Evolutionary conservation across 495 filamentous ascomycete genomes (phyloP).

Genomic region (Cairneyella variabilis): DNA sequence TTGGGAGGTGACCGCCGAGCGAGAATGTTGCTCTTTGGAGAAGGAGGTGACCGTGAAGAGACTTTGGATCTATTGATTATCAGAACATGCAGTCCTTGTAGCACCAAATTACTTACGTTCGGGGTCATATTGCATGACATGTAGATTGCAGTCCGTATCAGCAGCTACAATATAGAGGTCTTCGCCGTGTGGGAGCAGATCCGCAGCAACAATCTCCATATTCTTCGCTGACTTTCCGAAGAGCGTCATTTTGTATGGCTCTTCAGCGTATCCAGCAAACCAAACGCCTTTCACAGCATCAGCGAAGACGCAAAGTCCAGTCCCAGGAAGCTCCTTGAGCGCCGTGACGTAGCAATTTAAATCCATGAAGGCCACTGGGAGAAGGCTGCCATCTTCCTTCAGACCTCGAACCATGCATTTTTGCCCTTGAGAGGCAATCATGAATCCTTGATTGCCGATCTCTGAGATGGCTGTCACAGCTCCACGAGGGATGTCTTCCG

Average conservation of each 20-base stretch:
- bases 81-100: not conserved
- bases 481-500: constrained; percentile 82
- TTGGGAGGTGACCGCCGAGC: constrained; percentile 73
- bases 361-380: constrained; percentile 97
- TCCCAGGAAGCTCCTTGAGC: constrained; percentile 74
- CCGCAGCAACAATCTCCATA: constrained; percentile 75
- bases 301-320: constrained; percentile 77
- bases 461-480: constrained; percentile 86
- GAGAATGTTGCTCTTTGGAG: constrained; percentile 80
- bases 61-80: constrained; percentile 72
- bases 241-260: constrained; percentile 92
- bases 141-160: constrained; percentile 81
- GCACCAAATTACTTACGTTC: constrained; percentile 52
- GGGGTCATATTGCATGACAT: constrained; percentile 90
- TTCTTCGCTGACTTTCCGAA: constrained; percentile 78
- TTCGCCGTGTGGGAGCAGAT: constrained; percentile 84
- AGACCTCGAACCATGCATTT: constrained; percentile 95
- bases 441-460: constrained; percentile 87
- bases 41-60: constrained; percentile 80
- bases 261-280: constrained; percentile 92
- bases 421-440: constrained; percentile 90
- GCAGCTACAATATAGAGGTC: constrained; percentile 78
- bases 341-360: constrained; percentile 88
- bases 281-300: constrained; percentile 92
- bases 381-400: constrained; percentile 86